These are phyloP conservation scores for Calocera cornea DNA, from an alignment of 768 basidiomycete genomes.

Conservation along the genomic window DNA sequence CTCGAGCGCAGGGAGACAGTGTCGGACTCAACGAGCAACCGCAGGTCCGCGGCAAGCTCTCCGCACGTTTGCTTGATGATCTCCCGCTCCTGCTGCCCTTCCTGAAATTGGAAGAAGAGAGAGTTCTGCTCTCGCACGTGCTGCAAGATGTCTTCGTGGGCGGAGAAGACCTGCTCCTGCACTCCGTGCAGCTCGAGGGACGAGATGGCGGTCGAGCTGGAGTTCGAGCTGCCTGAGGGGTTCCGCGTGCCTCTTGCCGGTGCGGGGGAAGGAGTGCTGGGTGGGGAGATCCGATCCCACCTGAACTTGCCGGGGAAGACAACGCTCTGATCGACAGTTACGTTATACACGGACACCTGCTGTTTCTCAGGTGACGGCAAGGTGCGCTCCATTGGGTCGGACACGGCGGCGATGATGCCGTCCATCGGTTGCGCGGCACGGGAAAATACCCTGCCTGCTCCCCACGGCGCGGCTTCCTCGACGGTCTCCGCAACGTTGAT, in stretches of 20 bases:
- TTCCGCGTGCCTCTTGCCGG: not conserved
- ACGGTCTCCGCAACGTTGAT: not conserved
- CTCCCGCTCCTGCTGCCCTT: constrained; percentile 11
- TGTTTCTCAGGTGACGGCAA: not conserved
- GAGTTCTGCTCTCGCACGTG: not conserved
- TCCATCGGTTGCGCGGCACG: not conserved
- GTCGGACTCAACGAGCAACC: not conserved
- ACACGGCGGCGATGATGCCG: not conserved
- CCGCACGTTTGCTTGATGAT: constrained; percentile 2
- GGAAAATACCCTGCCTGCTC: not conserved
- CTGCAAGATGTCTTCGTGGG: not conserved
- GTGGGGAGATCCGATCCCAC: not conserved
- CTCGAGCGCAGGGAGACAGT: not conserved
- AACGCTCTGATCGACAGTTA: not conserved
- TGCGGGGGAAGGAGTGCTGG: not conserved
- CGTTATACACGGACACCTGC: too few relatives aligned
- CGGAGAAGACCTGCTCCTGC: not conserved
- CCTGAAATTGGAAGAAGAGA: not conserved
- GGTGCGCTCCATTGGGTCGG: not conserved
- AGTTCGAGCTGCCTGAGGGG: not conserved
- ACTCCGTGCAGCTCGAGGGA: not conserved
- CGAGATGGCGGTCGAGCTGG: constrained; percentile 1
- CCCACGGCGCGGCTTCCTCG: not conserved
- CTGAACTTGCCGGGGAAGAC: not conserved
- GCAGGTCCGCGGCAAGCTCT: not conserved